These are phyloP conservation scores for Bisporella sp. DNA, from an alignment of 2,329 filamentous ascomycete species.

Conservation along the genomic window DNA sequence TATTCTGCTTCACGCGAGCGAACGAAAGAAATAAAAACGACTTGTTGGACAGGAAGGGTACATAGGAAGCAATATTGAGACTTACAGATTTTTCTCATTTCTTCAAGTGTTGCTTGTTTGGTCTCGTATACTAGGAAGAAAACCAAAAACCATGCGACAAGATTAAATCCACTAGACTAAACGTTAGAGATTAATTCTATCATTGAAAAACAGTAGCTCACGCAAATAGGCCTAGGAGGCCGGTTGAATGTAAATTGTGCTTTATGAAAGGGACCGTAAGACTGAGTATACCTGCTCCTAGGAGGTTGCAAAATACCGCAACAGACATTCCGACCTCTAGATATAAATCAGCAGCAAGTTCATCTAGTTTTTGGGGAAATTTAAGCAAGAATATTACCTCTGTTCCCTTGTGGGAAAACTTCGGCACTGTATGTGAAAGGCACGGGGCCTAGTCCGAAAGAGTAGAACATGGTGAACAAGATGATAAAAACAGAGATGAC, in stretches of 20 bases:
- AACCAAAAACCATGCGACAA: conserved; percentile 47
- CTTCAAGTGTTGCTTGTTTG: conserved; percentile 36
- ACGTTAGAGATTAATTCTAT: too few relatives aligned
- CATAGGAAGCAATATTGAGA: too few relatives aligned
- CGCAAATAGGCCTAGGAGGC: conserved; percentile 48
- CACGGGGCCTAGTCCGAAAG: conserved; percentile 59
- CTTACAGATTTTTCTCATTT: conserved; percentile 39
- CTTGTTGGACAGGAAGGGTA: too few relatives aligned
- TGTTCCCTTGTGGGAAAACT: conserved; percentile 45
- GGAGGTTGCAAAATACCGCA: too few relatives aligned
- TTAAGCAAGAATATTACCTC: too few relatives aligned
- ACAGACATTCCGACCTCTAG: conserved; percentile 50
- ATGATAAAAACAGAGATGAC: conserved; percentile 54
- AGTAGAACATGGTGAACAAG: conserved; percentile 56
- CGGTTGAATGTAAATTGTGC: neutral
- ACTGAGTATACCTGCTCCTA: too few relatives aligned
- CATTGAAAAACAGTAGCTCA: too few relatives aligned
- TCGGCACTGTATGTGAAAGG: conserved; percentile 64
- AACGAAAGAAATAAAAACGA: too few relatives aligned
- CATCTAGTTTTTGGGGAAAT: too few relatives aligned
- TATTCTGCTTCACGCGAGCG: too few relatives aligned
- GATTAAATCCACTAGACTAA: conserved; percentile 36
- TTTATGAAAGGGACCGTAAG: too few relatives aligned
- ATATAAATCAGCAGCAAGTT: conserved; percentile 37
- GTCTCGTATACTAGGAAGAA: conserved; percentile 53